These are phyloP conservation scores for Pseudogymnoascus sp. DNA, from an alignment of 2,329 filamentous ascomycete genomes.

Conservation along the genomic window DNA sequence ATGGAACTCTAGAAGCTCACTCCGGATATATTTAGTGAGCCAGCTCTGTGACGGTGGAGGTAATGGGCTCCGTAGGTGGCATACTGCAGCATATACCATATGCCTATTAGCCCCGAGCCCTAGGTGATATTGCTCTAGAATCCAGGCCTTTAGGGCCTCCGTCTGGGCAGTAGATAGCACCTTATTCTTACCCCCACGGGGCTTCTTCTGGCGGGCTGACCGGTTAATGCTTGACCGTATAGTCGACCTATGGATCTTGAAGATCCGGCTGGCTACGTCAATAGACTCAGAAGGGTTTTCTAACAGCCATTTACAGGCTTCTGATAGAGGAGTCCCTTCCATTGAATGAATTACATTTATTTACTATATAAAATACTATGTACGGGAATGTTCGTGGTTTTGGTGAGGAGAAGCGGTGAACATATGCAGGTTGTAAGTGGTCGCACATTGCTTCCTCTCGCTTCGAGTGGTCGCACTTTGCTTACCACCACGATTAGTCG, in stretches of 20 bases:
- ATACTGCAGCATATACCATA: neutral
- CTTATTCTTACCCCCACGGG: neutral
- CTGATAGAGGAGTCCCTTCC: no score
- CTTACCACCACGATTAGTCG: no score
- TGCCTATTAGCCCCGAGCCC: neutral
- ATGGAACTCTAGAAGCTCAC: neutral
- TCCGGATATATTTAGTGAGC: neutral
- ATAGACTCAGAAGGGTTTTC: no score
- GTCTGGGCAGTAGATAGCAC: neutral
- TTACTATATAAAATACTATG: no score
- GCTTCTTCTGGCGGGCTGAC: neutral
- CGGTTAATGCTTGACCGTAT: neutral
- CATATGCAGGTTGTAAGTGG: no score
- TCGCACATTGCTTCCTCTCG: no score
- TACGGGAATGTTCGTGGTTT: no score
- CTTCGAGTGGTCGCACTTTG: no score
- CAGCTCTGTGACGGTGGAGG: neutral
- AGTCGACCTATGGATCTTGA: neutral
- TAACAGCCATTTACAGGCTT: no score
- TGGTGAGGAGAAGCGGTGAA: no score
- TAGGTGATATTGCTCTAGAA: neutral
- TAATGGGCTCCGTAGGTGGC: neutral
- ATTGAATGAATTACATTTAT: no score
- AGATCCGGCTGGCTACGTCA: neutral
- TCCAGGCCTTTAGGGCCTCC: neutral